Evolutionary conservation across 2,329 filamentous ascomycete species (phyloP), one percentile per base, ranked within the genome.

Genomic region (Colletotrichum sp.): DNA sequence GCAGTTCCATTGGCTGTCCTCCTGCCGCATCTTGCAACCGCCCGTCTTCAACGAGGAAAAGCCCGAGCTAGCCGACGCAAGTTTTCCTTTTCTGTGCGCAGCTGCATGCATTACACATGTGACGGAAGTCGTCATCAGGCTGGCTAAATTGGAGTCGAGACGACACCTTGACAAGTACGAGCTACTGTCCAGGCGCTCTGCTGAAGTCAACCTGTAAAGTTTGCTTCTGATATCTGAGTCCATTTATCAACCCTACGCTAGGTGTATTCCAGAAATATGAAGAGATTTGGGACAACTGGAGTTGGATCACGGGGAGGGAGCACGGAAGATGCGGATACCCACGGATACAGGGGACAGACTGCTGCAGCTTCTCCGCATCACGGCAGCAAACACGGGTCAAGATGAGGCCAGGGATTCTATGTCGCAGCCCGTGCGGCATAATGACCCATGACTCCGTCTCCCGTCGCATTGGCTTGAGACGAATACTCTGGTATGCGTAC

Each of bases 321-420:
- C 32, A 69, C 71, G 62, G 72, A 75, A 67, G 72, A 72, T 15
- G 36, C 72, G 63, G 72, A 67, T 68, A 36, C 30, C 44, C 21
- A 49, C 39, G 39, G 30, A 32, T 13, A 32, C 30, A 34, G 65
- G 34, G 24, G 34, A 12, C 39, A 34, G 63, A 15, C 59, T 71
- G 70, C 63, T 60, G 69, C 55, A 63, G 32, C 55, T 66, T 67
- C 44, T 70, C 72, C 67, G 66, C 72, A 67, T 63, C 52, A 57
- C 60, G 26, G 68, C 39, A 71, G 28, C 21, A 36, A 55, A 64
- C 69, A 63, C 36, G 69, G 73, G 44, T 39, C 30, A 62, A 39
- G 26, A 34, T 30, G 32, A n/a, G 69, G 55, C 21, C 68, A 24
- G 24, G 60, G 34, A 28, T 64, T 62, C 59, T 30, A 68, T n/a